Base-by-base conservation (phyloP, 441 rosid species). In the Erysimum pusillum region DNA sequence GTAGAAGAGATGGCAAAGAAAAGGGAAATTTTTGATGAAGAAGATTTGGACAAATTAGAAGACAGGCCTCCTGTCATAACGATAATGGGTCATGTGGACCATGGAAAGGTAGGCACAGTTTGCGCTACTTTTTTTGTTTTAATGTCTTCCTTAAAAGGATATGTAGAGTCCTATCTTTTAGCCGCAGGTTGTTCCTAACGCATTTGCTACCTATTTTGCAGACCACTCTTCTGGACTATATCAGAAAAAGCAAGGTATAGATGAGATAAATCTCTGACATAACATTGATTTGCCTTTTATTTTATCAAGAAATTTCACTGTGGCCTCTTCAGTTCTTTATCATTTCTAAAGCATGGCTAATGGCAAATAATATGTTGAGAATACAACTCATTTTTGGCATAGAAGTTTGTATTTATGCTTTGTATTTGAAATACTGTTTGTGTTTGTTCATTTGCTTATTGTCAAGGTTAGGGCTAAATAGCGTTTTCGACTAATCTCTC, bases 31-130 rank as follows among this genome's bases (percentile, higher is more conserved):
- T 59, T 93, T 57, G 97, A 96, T 82, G 94, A 89, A 75, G 95
- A 89, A 46, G 99, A 96, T 83, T 79, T 89, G 83, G 99, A 86
- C 86, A 93, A 93, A 77, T 87, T 96, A 53, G 89, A 84, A 83
- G 91, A 86, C 60, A 90, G 99, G 65, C 98, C 99, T 75, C 99
- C 99, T 75, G 97, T 96, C 63, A 89, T 96, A 75, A 93, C 98
- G n/a, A 93, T 96, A 72, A 96, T 96, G 99, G 99, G 99, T 78
- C 99, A 96, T 79, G 99, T 96, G 31, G 99, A 96, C 82, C 99
- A 96, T 64, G 99, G 99, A 79, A 96, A 96, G 91, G 99, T 89
- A 81, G 70, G 80, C 57, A 67, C 46, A 25, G 11, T 63, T 63
- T 69, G 28, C 58, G 73, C 57, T 48, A 12, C 34, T 52, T 28